phyloP scores from a whole-genome alignment of 1,284 basidiomycete species.

The Moesziomyces globuligerus region DNA sequence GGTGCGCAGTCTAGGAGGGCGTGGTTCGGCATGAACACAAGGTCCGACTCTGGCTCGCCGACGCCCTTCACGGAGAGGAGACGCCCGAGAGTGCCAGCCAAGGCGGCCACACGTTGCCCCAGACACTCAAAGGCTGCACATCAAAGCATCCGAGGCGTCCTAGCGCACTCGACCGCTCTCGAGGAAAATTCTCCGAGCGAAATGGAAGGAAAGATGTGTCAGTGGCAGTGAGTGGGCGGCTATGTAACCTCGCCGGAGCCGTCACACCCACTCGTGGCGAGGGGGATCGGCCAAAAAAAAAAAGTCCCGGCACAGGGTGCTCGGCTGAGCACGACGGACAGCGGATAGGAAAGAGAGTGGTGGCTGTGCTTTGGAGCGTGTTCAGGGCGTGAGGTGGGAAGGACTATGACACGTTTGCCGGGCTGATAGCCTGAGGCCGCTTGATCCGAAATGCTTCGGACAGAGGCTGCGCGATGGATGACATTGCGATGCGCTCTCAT shows the following conservation, averaged over 20 bases:
- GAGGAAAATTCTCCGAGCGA: not conserved
- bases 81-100: no score
- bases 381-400: not conserved
- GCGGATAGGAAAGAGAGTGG: no score
- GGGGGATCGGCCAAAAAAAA: not conserved
- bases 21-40: not conserved
- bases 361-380: not conserved
- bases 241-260: not conserved
- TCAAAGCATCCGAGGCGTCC: no score
- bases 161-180: no score
- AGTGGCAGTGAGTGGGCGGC: no score
- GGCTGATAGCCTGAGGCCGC: slow-evolving; percentile 25
- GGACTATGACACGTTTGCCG: slow-evolving; percentile 10
- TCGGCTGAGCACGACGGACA: no score
- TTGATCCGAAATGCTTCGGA: slow-evolving; percentile 31
- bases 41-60: not conserved
- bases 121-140: no score
- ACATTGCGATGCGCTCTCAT: slow-evolving; percentile 9
- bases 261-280: no score
- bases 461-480: slow-evolving; percentile 8
- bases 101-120: not conserved
- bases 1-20: not conserved
- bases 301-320: not conserved
- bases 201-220: no score
- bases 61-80: not conserved